phyloP scores from a whole-genome alignment of 805 yeast species.

The Metschnikowia baotianmanensis region DNA sequence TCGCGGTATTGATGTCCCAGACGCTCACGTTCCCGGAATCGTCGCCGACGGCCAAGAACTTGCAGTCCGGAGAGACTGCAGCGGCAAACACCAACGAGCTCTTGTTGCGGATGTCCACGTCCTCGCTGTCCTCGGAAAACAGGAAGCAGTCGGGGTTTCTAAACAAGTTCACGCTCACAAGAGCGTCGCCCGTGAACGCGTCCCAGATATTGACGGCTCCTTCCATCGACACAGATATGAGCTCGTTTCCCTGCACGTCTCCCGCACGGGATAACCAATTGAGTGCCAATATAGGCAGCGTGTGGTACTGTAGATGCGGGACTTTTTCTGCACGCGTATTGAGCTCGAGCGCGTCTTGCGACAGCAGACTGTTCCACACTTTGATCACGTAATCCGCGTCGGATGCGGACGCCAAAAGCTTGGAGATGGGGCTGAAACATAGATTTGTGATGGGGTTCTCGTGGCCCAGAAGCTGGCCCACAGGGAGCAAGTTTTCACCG shows the following conservation, averaged over 20 bases:
- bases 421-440: conserved; percentile 48
- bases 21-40: conserved; percentile 57
- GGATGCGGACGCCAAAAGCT: conserved; percentile 67
- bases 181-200: conserved; percentile 38
- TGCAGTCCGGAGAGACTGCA: conserved; percentile 47
- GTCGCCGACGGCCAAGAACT: conserved; percentile 61
- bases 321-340: conserved; percentile 18
- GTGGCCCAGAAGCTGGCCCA: conserved; percentile 56
- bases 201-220: conserved; percentile 73
- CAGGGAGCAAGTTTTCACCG: conserved; percentile 20
- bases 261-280: conserved; percentile 47
- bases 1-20: conserved; percentile 40
- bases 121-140: conserved; percentile 13
- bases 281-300: conserved; percentile 54
- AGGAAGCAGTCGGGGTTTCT: conserved; percentile 25
- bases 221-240: conserved; percentile 55
- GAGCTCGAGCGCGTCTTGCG: conserved; percentile 45
- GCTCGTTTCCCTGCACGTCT: conserved; percentile 20
- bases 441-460: conserved; percentile 54
- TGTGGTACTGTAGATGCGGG: conserved; percentile 35
- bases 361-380: conserved; percentile 69
- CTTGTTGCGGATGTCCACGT: conserved; percentile 25
- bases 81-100: conserved; percentile 58
- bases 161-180: conserved; percentile 34
- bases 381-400: conserved; percentile 67